Percentiles rank a stretch among this genome's conserved stretches.
Evolutionary conservation across 345 rosid genomes (phyloP).

Genomic region (Populus euphratica): DNA sequence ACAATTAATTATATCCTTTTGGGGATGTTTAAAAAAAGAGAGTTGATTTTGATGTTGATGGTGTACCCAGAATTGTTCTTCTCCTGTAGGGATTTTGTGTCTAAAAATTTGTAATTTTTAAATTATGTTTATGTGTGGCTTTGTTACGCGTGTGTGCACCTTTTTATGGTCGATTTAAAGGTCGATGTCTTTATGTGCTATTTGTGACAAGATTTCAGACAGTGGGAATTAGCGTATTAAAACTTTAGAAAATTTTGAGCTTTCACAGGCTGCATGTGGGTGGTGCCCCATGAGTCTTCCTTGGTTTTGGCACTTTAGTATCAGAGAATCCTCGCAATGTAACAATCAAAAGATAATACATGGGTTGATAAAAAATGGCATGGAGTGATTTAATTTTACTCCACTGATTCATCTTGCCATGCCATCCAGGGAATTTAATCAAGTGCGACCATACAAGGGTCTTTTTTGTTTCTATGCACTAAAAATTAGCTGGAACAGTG

Average conservation of each 20-base stretch:
- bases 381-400: not conserved
- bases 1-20: not conserved
- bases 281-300: not conserved
- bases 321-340: not conserved
- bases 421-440: not conserved
- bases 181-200: not conserved
- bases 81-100: too few species aligned
- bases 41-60: not conserved
- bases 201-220: not conserved
- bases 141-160: not conserved
- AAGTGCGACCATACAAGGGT: not conserved
- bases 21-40: not conserved
- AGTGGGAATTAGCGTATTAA: not conserved
- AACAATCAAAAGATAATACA: not conserved
- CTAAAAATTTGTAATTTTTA: not conserved
- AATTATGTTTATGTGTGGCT: not conserved
- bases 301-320: not conserved
- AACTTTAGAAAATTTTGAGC: not conserved
- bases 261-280: constrained; percentile 9
- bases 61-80: not conserved
- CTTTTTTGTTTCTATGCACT: not conserved
- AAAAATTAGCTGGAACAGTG: not conserved
- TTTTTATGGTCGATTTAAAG: not conserved
- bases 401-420: not conserved
- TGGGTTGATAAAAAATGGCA: not conserved